These are phyloP conservation scores for Pyricularia sp. DNA, from an alignment of 2,329 filamentous ascomycete genomes.

Conservation along the genomic window DNA sequence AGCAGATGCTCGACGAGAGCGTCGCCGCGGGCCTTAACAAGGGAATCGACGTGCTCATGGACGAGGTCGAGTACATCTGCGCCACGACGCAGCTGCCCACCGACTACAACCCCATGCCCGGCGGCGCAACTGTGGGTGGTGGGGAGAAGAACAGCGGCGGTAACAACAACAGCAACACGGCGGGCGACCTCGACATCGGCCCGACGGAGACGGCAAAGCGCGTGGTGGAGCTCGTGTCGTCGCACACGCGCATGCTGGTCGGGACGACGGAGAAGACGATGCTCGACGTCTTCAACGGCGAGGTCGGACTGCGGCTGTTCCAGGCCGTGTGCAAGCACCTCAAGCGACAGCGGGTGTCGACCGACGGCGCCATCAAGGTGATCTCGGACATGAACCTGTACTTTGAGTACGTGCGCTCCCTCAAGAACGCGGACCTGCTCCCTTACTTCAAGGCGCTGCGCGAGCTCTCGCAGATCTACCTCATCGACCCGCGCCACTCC, in stretches of 20 bases:
- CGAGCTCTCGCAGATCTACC: constrained; percentile 88
- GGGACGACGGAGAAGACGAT: constrained; percentile 96
- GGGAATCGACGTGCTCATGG: constrained; percentile 96
- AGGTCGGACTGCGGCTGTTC: constrained; percentile 88
- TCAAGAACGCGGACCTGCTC: constrained; percentile 71
- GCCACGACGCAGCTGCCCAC: constrained; percentile 74
- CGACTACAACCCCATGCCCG: constrained; percentile 69
- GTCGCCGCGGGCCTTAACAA: constrained; percentile 94
- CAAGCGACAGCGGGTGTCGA: constrained; percentile 86
- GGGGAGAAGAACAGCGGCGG: constrained; percentile 4
- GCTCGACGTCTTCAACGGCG: constrained; percentile 96
- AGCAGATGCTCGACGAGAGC: constrained; percentile 95
- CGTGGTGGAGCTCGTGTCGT: constrained; percentile 73
- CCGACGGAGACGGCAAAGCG: constrained; percentile 67
- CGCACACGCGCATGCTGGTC: constrained; percentile 83
- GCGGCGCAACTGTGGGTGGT: constrained; percentile 10
- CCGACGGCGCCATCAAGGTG: constrained; percentile 77
- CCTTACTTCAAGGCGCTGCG: constrained; percentile 85
- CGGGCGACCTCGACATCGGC: constrained; percentile 40
- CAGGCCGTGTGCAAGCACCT: constrained; percentile 90
- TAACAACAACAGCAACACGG: constrained; percentile 15
- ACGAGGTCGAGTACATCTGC: constrained; percentile 91
- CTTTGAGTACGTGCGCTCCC: constrained; percentile 66
- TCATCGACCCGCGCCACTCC: constrained; percentile 75
- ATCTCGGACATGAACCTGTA: constrained; percentile 97